Percentiles rank a stretch among this genome's conserved stretches.
phyloP scores from a whole-genome alignment of 352 stramenopile genomes.

The Globisporangium rhizosaccharum region DNA sequence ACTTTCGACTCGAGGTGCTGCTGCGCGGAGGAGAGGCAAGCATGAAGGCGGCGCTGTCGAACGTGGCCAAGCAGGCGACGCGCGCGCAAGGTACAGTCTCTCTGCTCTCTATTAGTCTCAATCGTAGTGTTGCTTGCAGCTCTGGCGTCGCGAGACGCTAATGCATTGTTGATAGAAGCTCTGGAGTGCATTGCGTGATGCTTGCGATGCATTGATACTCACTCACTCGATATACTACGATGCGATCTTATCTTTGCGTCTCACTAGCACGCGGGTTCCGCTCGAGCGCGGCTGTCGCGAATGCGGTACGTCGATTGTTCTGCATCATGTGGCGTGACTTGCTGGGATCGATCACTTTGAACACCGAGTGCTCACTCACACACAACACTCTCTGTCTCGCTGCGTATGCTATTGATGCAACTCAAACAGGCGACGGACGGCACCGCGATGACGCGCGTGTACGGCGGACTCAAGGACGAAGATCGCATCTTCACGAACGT shows the following conservation, averaged over 20 bases:
- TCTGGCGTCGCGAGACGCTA: background rate
- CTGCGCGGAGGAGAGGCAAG: background rate
- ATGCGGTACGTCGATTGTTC: slow-evolving; percentile 19
- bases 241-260: background rate
- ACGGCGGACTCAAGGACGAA: slow-evolving; percentile 96
- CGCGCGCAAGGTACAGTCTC: slow-evolving; percentile 7
- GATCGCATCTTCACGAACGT: slow-evolving; percentile 99
- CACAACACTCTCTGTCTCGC: background rate
- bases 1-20: slow-evolving; percentile 12
- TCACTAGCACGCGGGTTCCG: slow-evolving; percentile 14
- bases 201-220: background rate
- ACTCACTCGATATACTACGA: background rate
- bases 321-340: background rate
- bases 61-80: slow-evolving; percentile 11
- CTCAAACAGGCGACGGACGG: slow-evolving; percentile 30
- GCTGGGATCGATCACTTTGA: background rate
- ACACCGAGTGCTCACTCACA: background rate
- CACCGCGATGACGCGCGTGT: slow-evolving; percentile 76
- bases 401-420: background rate
- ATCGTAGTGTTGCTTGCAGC: no score
- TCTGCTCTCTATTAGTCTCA: background rate
- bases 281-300: slow-evolving; percentile 30
- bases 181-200: background rate
- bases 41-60: slow-evolving; percentile 12
- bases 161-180: background rate